Evolutionary conservation across 2,329 filamentous ascomycete species (phyloP).

Genomic region (Cordyceps farinosa): DNA sequence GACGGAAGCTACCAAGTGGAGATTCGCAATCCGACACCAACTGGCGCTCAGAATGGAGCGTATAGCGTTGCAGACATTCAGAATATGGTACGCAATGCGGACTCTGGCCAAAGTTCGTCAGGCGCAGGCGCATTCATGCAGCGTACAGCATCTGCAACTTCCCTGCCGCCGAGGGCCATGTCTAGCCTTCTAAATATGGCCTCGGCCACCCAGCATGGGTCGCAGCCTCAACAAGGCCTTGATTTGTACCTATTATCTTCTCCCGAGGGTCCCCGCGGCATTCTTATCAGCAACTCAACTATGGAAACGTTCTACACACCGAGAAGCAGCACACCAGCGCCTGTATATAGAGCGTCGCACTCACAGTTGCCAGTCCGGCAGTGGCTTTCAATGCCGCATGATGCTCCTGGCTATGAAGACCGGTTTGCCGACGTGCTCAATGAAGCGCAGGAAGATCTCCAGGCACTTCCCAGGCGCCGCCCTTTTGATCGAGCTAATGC

Average conservation of each 20-base stretch:
- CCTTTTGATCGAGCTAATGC: not conserved
- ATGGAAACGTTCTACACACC: slow-evolving; percentile 52
- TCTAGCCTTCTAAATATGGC: slow-evolving; percentile 29
- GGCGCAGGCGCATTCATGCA: slow-evolving; percentile 51
- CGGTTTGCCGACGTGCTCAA: not conserved
- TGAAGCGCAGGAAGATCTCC: not conserved
- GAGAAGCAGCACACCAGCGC: not conserved
- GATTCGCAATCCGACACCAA: slow-evolving; percentile 26
- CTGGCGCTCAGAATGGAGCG: slow-evolving; percentile 24
- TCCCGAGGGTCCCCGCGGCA: slow-evolving; percentile 54
- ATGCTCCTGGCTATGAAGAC: slow-evolving; percentile 1
- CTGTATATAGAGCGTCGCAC: not conserved
- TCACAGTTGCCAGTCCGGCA: not conserved
- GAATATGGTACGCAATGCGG: slow-evolving; percentile 44
- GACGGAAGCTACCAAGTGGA: slow-evolving; percentile 36
- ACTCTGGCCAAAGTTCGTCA: slow-evolving; percentile 42
- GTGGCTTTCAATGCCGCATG: slow-evolving; percentile 7
- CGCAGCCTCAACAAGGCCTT: slow-evolving; percentile 31
- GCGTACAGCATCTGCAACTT: slow-evolving; percentile 46
- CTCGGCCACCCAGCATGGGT: slow-evolving; percentile 21
- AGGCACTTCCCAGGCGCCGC: not conserved
- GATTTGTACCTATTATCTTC: slow-evolving; percentile 61
- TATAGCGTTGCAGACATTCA: slow-evolving; percentile 44
- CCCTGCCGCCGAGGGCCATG: slow-evolving; percentile 37
- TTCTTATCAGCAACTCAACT: slow-evolving; percentile 51